Conservation (phyloP, 2,329 filamentous ascomycete genomes). For the Diaporthe batatas region DNA sequence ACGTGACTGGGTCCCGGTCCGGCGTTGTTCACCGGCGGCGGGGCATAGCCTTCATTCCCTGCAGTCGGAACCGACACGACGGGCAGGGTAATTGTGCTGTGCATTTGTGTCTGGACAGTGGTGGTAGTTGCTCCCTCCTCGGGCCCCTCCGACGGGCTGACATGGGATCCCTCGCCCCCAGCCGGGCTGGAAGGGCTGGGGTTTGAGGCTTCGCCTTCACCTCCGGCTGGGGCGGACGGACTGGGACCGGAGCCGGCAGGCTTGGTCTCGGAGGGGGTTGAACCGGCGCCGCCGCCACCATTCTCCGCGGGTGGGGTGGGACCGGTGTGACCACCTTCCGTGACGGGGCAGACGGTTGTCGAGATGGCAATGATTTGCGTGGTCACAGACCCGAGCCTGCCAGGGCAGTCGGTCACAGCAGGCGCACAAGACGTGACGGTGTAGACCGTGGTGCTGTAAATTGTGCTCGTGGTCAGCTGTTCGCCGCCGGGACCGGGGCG, state of each 20-base stretch:
- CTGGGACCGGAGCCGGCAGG: background rate
- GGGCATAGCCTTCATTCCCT: background rate
- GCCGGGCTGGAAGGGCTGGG: conserved; percentile 5
- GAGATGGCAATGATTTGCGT: conserved; percentile 58
- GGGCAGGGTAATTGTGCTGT: conserved; percentile 41
- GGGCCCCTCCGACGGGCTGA: conserved; percentile 13
- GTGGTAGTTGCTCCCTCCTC: background rate
- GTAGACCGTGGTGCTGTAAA: conserved; percentile 59
- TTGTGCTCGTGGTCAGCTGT: conserved; percentile 52
- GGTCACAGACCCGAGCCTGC: conserved; percentile 51
- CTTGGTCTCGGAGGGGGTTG: conserved; percentile 5
- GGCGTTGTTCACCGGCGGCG: conserved; percentile 36
- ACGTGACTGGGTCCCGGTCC: conserved; percentile 36
- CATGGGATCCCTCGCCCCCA: conserved; percentile 4
- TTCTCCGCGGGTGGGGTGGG: conserved; percentile 34
- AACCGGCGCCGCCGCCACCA: conserved; percentile 6
- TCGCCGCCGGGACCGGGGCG: conserved; percentile 11
- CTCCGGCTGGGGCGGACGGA: background rate
- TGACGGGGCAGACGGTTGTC: conserved; percentile 60
- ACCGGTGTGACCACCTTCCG: conserved; percentile 9
- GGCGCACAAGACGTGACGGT: conserved; percentile 70
- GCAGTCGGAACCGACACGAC: conserved; percentile 35
- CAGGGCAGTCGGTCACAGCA: conserved; percentile 55
- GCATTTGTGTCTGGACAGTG: conserved; percentile 13
- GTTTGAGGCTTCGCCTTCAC: background rate